Evolutionary conservation across 225 moss, liverwort and hornwort genomes (phyloP), one percentile per base, ranked within the genome.

Genomic region (Marchantia polymorpha): DNA sequence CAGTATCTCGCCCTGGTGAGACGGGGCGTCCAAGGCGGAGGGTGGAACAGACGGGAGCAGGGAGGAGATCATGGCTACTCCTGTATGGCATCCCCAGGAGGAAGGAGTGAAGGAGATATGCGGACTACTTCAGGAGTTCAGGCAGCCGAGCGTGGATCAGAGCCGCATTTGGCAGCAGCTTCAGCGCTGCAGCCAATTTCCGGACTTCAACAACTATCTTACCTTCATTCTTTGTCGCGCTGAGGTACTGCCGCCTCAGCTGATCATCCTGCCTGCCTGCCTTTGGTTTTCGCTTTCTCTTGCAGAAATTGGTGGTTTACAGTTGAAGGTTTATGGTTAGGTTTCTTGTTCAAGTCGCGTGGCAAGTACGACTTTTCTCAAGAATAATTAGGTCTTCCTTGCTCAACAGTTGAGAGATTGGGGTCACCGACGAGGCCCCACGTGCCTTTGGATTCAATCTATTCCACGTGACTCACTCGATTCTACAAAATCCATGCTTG

Each of bases 171-270:
- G 97, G 97, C 97, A 97, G 86, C 97, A 97, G 81, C 94, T 91
- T 30, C 97, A 97, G 86, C 92, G 92, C 47, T 94, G 93, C 89
- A 93, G 91, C 55, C 94, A 93, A 89, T 89, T 91, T 73, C 91
- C 91, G 65, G 97, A 97, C 90, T 97, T 97, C 89, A 97, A 94
- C 91, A 97, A 97, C 88, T 97, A 97, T 79, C 93, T 97, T 16
- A 91, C 91, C 71, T 97, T 97, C 79, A 97, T 97, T 69, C 87
- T 97, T 73, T 97, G 96, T 73, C 93, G 96, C 23, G 96, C 96
- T 29, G 96, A 97, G 96, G 96, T 96, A 84, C 26, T 29, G 27
- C 26, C 8, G 39, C 58, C 20, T 54, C 27, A 54, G 52, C 53
- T 73, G 23, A 75, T 46, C 56, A 31, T 75, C 59, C 53, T 75